These are phyloP conservation scores for Melampsora abietis-canadensis DNA, from an alignment of 1,284 basidiomycete genomes.

Conservation along the genomic window DNA sequence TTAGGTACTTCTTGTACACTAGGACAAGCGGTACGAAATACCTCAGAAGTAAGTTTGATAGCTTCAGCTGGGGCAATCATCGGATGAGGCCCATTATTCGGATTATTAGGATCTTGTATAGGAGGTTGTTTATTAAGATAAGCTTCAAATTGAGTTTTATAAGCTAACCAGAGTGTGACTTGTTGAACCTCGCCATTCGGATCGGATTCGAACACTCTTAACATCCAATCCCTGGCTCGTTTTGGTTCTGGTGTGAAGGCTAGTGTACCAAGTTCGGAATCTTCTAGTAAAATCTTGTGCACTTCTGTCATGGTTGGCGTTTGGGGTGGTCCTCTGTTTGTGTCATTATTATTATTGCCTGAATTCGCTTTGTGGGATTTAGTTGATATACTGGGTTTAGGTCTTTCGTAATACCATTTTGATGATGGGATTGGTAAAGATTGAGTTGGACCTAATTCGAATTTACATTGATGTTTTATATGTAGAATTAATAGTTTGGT, in stretches of 20 bases:
- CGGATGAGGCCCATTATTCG: neutral
- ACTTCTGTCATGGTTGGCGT: slow-evolving; percentile 34
- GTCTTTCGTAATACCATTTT: slow-evolving; percentile 25
- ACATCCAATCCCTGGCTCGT: slow-evolving; percentile 29
- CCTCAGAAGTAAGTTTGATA: slow-evolving; percentile 38
- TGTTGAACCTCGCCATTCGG: slow-evolving; percentile 33
- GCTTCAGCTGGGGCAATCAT: slow-evolving; percentile 41
- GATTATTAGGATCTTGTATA: neutral
- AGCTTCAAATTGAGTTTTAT: slow-evolving; percentile 36
- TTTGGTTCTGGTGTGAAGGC: slow-evolving; percentile 22
- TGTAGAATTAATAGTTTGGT: slow-evolving; percentile 14
- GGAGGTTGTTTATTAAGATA: neutral
- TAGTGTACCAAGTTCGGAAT: slow-evolving; percentile 14
- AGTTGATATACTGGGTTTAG: neutral
- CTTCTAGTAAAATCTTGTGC: slow-evolving; percentile 7
- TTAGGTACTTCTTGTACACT: slow-evolving; percentile 19
- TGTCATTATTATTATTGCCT: neutral
- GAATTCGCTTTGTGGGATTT: neutral
- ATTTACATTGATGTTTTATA: slow-evolving; percentile 17
- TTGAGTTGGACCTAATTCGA: slow-evolving; percentile 8
- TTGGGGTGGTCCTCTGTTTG: slow-evolving; percentile 1
- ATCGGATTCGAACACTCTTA: slow-evolving; percentile 23
- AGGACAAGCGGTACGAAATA: slow-evolving; percentile 35
- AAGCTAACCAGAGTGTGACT: slow-evolving; percentile 37
- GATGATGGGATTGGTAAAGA: neutral